Evolutionary conservation across 306 rosid species (phyloP).

Genomic region (Malus fusca): DNA sequence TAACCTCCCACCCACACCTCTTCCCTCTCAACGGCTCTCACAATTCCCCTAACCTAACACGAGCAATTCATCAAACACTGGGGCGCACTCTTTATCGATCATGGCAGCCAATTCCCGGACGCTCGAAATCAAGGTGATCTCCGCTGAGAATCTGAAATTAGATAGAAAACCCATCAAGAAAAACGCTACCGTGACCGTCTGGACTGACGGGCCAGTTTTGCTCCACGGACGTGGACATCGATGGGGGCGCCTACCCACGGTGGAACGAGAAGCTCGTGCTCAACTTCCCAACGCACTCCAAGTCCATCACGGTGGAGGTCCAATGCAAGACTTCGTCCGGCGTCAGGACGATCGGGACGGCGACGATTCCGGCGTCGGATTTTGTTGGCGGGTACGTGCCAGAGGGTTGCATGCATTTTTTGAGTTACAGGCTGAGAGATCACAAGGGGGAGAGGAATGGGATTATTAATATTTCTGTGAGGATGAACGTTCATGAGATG

Average conservation of each 20-base stretch:
- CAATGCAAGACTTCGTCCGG: constrained; percentile 34
- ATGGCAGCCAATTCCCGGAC: constrained; percentile 19
- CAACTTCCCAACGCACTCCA: constrained; percentile 39
- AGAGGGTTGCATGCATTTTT: constrained; percentile 42
- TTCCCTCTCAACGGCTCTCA: neutral
- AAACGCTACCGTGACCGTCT: constrained; percentile 37
- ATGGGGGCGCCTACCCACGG: constrained; percentile 42
- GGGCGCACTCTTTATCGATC: neutral
- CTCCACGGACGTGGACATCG: constrained; percentile 21
- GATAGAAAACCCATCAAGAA: constrained; percentile 31
- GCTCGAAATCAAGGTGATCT: constrained; percentile 50
- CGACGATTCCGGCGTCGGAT: constrained; percentile 47
- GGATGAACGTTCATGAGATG: constrained; percentile 19
- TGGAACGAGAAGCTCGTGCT: constrained; percentile 55
- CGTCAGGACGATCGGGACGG: constrained; percentile 31
- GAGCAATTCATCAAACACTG: neutral
- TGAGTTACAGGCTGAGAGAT: constrained; percentile 74
- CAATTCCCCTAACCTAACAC: neutral
- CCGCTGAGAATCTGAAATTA: constrained; percentile 40
- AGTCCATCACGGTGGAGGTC: constrained; percentile 33
- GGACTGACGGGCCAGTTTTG: neutral
- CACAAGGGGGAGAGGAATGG: constrained; percentile 48
- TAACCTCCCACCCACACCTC: neutral
- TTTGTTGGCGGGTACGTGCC: constrained; percentile 41
- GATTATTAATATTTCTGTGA: constrained; percentile 54